Percentiles rank a stretch among this genome's conserved stretches.
These are phyloP conservation scores for Arachis stenosperma DNA, from an alignment of 306 rosid genomes.

Conservation along the genomic window DNA sequence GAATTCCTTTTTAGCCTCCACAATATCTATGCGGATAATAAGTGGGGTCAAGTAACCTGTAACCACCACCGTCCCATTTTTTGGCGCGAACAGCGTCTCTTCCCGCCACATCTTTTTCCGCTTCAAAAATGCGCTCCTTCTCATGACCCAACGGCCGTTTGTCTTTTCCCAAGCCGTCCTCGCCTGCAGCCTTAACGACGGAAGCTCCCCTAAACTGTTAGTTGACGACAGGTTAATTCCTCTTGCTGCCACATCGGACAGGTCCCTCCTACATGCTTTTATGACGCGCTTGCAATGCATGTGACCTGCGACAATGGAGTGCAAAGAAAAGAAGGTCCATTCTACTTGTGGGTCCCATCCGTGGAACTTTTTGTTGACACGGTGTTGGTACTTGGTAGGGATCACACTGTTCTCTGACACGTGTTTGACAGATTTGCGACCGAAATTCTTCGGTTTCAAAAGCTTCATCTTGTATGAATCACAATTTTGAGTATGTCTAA, in stretches of 20 bases:
- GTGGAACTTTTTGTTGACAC: neutral
- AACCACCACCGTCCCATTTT: slow-evolving; percentile 12
- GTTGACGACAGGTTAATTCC: neutral
- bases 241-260: neutral
- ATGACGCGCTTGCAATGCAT: slow-evolving; percentile 30
- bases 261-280: neutral
- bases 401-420: neutral
- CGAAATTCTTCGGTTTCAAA: neutral
- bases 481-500: no score
- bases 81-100: slow-evolving; percentile 58
- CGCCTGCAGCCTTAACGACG: slow-evolving; percentile 28
- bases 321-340: neutral
- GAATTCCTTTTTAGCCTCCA: neutral
- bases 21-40: slow-evolving; percentile 24
- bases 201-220: neutral
- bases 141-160: slow-evolving; percentile 35
- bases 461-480: no score
- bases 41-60: slow-evolving; percentile 22
- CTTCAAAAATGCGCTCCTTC: neutral
- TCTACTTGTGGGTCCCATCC: neutral
- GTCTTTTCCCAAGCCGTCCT: slow-evolving; percentile 4
- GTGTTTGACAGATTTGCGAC: slow-evolving; percentile 15
- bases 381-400: neutral
- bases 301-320: slow-evolving; percentile 12
- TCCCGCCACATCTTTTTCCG: slow-evolving; percentile 52